A percentile compares a stretch with the other conserved stretches of the same genome.
Evolutionary conservation across 352 stramenopile species (phyloP).

Genomic region (Pythium aristosporum): DNA sequence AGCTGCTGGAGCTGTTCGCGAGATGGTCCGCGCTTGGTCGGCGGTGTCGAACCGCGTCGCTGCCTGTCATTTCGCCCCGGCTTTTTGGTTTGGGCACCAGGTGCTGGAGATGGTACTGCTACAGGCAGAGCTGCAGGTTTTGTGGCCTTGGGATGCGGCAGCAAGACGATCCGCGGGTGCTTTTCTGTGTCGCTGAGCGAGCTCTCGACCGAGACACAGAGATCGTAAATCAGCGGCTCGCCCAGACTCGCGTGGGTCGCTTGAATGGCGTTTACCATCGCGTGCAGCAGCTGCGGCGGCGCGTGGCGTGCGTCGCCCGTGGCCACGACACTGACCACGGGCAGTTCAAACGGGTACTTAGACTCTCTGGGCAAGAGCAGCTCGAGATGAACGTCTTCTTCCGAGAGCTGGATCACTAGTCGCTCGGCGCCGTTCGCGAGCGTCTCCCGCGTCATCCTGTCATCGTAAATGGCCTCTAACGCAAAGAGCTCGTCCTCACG

Average conservation of each 20-base stretch:
- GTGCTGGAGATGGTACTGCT: background rate
- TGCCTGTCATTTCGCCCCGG: constrained; percentile 6
- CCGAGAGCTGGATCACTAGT: constrained; percentile 45
- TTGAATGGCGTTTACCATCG: constrained; percentile 50
- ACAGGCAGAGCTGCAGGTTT: background rate
- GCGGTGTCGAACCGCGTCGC: constrained; percentile 19
- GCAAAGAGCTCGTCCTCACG: constrained; percentile 79
- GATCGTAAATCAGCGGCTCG: constrained; percentile 81
- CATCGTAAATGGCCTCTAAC: constrained; percentile 82
- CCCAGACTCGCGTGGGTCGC: constrained; percentile 39
- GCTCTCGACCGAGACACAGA: constrained; percentile 66
- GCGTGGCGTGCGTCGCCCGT: constrained; percentile 34
- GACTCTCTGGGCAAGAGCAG: constrained; percentile 49
- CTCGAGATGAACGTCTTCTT: constrained; percentile 50
- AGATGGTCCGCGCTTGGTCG: constrained; percentile 23
- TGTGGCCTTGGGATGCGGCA: constrained; percentile 18
- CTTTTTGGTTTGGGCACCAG: constrained; percentile 11
- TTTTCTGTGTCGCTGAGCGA: constrained; percentile 39
- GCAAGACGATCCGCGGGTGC: constrained; percentile 34
- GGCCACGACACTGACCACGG: constrained; percentile 50
- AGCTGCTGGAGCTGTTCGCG: constrained; percentile 38
- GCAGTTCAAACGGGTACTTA: constrained; percentile 77
- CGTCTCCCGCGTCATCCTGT: constrained; percentile 44
- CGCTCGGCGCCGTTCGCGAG: constrained; percentile 33
- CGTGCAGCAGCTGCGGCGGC: constrained; percentile 49